Evolutionary conservation across 371 early-diverging fungal genomes (phyloP).

Genomic region (Vairimorpha ceranae): DNA sequence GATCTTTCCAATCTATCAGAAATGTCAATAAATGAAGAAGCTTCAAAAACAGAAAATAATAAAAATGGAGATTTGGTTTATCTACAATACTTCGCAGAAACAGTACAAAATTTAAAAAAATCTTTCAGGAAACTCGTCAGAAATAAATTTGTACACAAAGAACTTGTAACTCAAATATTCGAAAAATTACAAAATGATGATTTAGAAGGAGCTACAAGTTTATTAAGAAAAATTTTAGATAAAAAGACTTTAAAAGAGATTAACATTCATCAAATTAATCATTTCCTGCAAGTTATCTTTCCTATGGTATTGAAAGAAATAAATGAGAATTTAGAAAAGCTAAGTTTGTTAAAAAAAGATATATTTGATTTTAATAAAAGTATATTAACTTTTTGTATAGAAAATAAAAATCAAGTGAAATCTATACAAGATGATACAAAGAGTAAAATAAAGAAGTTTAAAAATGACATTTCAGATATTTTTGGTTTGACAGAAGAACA

Average conservation of each 20-base stretch:
- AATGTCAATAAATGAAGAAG: background rate
- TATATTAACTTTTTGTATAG: background rate
- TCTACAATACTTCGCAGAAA: constrained; percentile 9
- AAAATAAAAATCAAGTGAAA: background rate
- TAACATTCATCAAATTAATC: background rate
- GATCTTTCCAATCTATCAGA: background rate
- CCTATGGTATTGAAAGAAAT: background rate
- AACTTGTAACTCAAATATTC: background rate
- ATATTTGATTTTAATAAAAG: background rate
- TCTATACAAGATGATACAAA: background rate
- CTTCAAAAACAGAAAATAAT: background rate
- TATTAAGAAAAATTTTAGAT: background rate
- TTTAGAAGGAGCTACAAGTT: background rate
- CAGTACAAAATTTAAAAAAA: constrained; percentile 1
- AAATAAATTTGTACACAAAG: constrained; percentile 12
- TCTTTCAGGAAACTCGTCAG: constrained; percentile 8
- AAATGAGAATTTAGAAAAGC: background rate
- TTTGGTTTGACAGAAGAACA: background rate
- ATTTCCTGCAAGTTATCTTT: background rate
- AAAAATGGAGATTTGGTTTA: constrained; percentile 19
- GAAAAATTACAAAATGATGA: constrained; percentile 4
- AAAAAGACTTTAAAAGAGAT: background rate
- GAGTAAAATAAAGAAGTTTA: background rate
- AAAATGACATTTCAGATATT: background rate
- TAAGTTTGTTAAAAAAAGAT: background rate